A percentile compares a stretch with the other conserved stretches of the same genome.
Evolutionary conservation across 1,284 basidiomycete genomes (phyloP).

Genomic region (Sporisorium scitamineum): DNA sequence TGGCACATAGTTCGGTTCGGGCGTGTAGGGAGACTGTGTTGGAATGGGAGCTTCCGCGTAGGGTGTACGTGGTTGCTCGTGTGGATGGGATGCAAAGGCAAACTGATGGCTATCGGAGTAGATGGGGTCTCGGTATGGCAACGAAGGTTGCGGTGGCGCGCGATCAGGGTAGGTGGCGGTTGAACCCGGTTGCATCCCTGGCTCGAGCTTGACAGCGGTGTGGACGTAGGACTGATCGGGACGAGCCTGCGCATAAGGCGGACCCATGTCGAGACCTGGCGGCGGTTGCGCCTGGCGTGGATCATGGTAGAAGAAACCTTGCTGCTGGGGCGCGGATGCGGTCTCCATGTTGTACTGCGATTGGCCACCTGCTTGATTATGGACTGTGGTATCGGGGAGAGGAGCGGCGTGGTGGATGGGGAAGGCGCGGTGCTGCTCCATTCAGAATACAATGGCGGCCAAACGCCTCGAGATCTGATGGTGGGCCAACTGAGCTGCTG

Average conservation of each 20-base stretch:
- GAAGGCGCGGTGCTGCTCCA: conserved; percentile 27
- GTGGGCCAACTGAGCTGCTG: conserved; percentile 8
- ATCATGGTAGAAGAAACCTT: conserved; percentile 40
- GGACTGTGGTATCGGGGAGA: background rate
- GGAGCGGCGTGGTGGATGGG: conserved; percentile 14
- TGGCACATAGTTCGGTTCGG: conserved; percentile 17
- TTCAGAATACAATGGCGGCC: conserved; percentile 13
- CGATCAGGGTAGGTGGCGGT: conserved; percentile 17
- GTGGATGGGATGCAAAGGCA: conserved; percentile 15
- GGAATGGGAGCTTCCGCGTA: conserved; percentile 12
- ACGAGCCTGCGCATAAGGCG: conserved; percentile 10
- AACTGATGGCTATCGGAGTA: conserved; percentile 23
- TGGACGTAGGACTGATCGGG: conserved; percentile 16
- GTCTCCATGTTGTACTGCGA: conserved; percentile 29
- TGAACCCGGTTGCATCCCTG: conserved; percentile 17
- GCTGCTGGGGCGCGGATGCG: conserved; percentile 25
- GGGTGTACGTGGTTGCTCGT: conserved; percentile 15
- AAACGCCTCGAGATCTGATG: conserved; percentile 9
- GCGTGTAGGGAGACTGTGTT: conserved; percentile 7
- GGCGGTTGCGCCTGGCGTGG: conserved; percentile 29
- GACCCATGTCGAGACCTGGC: conserved; percentile 14
- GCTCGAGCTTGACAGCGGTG: conserved; percentile 19
- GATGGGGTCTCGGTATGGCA: conserved; percentile 25
- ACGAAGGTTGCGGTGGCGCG: conserved; percentile 12
- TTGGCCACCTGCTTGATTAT: background rate